Base-by-base conservation (phyloP, 2,329 filamentous ascomycete genomes). In the Phialophora tarda region DNA sequence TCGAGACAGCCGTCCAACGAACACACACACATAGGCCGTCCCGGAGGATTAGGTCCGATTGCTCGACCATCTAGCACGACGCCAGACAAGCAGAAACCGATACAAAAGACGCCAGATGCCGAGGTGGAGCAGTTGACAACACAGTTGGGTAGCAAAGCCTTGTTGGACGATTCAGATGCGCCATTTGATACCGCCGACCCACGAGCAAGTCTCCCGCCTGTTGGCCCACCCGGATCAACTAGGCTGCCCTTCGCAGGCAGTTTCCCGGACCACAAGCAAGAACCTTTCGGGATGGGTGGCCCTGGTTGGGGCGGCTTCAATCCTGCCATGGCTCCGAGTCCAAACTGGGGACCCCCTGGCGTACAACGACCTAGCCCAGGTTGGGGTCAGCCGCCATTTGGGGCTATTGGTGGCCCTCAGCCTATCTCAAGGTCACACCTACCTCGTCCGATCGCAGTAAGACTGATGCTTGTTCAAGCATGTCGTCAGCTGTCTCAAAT, bases 121-220 rank as follows among this genome's bases (percentile, higher is more conserved):
- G 88, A 89, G 63, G 81, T 92, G 23, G 92, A 94, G 63, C 87
- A 91, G 57, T 80, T 91, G 62, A 90, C 88, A 69, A 86, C 89
- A 67, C 93, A 95, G 73, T 84, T 99, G 28, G 95, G 95, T 12
- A 98, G 94, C 78, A 93, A 92, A 73, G 95, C 93, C 12, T 82
- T 99, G 12, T 82, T 98, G 50, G 88, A 89, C 69, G 88, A 89
- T 55, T 89, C 89, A 68, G 93, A 96, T 74, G 81, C 88, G 77
- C 73, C 91, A 82, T 79, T 90, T 23, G 66, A 65, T 8, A 66
- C 64, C n/a, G n/a, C 64, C 7, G 70, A 73, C 5, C 85, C 78
- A 69, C 80, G 71, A 74, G 77, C 65, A 66, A 79, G 26, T 77
- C 66, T 69, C 23, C 59, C 67, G 50, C 78, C 82, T 51, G 80